phyloP scores from a whole-genome alignment of 805 yeast genomes.

The Teunomyces gatunensis region DNA sequence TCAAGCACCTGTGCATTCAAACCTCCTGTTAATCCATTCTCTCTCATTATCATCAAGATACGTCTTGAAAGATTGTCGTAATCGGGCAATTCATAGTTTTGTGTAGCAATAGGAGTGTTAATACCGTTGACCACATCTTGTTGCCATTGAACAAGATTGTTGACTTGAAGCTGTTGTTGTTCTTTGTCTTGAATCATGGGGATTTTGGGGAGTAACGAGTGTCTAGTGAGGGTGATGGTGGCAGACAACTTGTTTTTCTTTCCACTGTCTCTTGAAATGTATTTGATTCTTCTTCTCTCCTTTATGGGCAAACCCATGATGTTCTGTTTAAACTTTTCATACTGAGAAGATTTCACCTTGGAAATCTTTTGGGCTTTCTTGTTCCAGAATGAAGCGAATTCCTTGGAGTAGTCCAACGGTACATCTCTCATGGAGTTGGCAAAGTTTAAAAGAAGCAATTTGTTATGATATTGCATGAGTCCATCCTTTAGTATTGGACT shows the following conservation, averaged over 20 bases:
- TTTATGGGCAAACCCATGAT: constrained; percentile 81
- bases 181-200: constrained; percentile 64
- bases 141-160: constrained; percentile 75
- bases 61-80: constrained; percentile 61
- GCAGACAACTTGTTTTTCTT: constrained; percentile 73
- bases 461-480: constrained; percentile 72
- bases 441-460: constrained; percentile 72
- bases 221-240: constrained; percentile 64
- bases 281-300: constrained; percentile 82
- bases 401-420: constrained; percentile 54
- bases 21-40: constrained; percentile 82
- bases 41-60: constrained; percentile 81
- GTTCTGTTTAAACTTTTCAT: constrained; percentile 79
- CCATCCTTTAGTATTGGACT: constrained; percentile 52
- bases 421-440: constrained; percentile 81
- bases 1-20: constrained; percentile 80
- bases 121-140: constrained; percentile 88
- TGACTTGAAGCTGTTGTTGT: constrained; percentile 43
- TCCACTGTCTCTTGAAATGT: constrained; percentile 79
- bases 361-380: constrained; percentile 47
- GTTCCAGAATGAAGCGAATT: constrained; percentile 44
- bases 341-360: constrained; percentile 62
- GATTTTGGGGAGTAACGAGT: constrained; percentile 75
- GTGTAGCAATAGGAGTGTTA: constrained; percentile 76
- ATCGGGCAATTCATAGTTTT: constrained; percentile 81